These are phyloP conservation scores for Calonectria naviculata DNA, from an alignment of 2,329 filamentous ascomycete species.

Conservation along the genomic window DNA sequence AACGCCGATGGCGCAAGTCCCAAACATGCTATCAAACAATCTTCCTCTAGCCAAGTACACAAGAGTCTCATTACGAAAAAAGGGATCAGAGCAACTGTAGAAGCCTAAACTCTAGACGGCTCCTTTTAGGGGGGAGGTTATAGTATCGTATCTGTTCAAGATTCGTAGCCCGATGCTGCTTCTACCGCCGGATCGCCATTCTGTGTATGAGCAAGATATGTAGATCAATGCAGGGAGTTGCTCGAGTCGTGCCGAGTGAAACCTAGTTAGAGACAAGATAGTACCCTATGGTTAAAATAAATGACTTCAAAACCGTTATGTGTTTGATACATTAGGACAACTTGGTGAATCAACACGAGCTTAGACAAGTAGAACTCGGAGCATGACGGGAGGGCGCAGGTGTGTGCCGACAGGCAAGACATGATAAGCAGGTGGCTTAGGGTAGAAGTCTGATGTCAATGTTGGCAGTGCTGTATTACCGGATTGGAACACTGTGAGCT, in stretches of 20 bases:
- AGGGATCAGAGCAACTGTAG: constrained; percentile 1
- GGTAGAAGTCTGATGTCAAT: neutral
- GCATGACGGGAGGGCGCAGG: neutral
- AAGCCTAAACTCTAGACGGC: neutral
- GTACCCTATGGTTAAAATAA: too few species aligned
- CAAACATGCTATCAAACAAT: constrained; percentile 2
- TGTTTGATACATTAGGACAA: constrained; percentile 61
- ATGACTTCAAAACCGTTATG: too few species aligned
- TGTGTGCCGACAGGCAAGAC: constrained; percentile 3
- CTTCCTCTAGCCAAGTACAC: neutral
- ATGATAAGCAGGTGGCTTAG: constrained; percentile 14
- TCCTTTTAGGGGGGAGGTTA: too few species aligned
- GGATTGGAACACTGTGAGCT: neutral
- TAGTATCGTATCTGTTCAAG: neutral
- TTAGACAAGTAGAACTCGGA: constrained; percentile 40
- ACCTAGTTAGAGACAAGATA: constrained; percentile 27
- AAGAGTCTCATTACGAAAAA: constrained; percentile 6
- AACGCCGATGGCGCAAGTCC: too few species aligned
- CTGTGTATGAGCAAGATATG: neutral
- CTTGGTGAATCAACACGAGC: constrained; percentile 63
- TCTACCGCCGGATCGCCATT: neutral
- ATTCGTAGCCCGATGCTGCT: neutral
- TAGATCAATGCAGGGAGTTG: too few species aligned
- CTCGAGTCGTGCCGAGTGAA: too few species aligned
- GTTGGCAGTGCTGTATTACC: neutral